These are phyloP conservation scores for Diaporthe nobilis DNA, from an alignment of 2,329 filamentous ascomycete species.

Conservation along the genomic window DNA sequence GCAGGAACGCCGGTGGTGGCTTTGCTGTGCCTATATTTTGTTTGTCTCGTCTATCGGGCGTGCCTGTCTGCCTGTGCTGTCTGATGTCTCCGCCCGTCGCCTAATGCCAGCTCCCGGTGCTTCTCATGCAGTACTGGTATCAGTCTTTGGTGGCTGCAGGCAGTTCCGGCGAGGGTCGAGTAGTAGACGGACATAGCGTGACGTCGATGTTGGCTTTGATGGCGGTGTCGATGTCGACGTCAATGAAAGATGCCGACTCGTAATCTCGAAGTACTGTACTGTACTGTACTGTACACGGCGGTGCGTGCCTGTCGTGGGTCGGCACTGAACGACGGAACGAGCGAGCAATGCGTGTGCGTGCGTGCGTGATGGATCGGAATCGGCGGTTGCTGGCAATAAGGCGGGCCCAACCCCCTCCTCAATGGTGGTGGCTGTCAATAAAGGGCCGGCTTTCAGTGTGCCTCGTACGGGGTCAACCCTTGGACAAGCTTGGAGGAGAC, in stretches of 20 bases:
- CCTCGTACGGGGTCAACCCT: slow-evolving; percentile 26
- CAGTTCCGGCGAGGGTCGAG: neutral
- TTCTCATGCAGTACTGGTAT: neutral
- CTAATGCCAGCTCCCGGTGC: slow-evolving; percentile 12
- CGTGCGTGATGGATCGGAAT: slow-evolving; percentile 25
- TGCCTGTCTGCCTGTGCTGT: slow-evolving; percentile 4
- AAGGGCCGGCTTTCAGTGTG: slow-evolving; percentile 8
- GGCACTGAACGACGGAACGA: neutral
- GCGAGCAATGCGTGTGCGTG: slow-evolving; percentile 14
- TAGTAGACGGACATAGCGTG: neutral
- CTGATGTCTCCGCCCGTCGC: neutral
- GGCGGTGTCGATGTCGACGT: neutral
- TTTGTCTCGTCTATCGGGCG: slow-evolving; percentile 7
- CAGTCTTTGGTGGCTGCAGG: neutral
- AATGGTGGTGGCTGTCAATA: slow-evolving; percentile 11
- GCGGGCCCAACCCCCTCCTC: slow-evolving; percentile 12
- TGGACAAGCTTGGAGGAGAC: neutral
- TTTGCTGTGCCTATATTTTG: neutral
- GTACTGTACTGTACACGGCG: neutral
- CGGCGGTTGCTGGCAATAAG: slow-evolving; percentile 30
- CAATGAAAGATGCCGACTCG: neutral
- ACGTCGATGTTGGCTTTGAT: neutral
- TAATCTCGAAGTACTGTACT: neutral
- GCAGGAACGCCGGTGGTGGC: slow-evolving; percentile 24
- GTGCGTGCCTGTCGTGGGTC: neutral